Percentiles rank a stretch among this genome's conserved stretches.
Conservation (phyloP, 1,284 basidiomycete species). For the Cryptococcus depauperatus region DNA sequence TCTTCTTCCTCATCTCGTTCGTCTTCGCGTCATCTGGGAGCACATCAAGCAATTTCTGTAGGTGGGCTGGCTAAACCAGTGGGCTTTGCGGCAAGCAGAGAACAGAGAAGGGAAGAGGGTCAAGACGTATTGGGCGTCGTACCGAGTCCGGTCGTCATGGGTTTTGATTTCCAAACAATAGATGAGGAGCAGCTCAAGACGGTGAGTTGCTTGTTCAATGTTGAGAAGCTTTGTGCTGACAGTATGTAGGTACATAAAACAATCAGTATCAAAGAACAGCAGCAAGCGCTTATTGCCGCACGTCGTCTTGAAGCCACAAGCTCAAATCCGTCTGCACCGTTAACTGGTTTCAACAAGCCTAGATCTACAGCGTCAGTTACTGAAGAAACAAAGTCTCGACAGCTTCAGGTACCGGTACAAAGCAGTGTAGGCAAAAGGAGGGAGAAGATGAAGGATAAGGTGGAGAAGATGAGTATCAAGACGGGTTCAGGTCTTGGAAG, state of each 20-base stretch:
- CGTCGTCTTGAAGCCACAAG: slow-evolving; percentile 24
- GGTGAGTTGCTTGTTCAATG: slow-evolving; percentile 17
- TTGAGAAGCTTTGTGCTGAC: not conserved
- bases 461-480: slow-evolving; percentile 39
- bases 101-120: slow-evolving; percentile 28
- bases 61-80: slow-evolving; percentile 36
- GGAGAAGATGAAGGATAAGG: slow-evolving; percentile 41
- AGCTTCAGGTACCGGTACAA: too few relatives aligned
- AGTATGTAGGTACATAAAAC: slow-evolving; percentile 38
- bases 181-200: slow-evolving; percentile 41
- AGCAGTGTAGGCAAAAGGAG: slow-evolving; percentile 33
- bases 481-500: slow-evolving; percentile 14
- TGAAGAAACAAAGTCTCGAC: too few relatives aligned
- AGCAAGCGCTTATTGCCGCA: slow-evolving; percentile 41
- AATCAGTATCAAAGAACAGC: slow-evolving; percentile 41
- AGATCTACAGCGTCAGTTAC: too few relatives aligned
- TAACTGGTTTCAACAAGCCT: too few relatives aligned
- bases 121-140: slow-evolving; percentile 15
- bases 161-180: slow-evolving; percentile 40
- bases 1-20: not conserved
- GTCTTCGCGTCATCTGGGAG: not conserved
- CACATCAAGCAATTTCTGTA: not conserved
- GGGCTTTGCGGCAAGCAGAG: slow-evolving; percentile 35
- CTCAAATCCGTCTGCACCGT: not conserved
- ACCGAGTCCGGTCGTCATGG: slow-evolving; percentile 42